Base-by-base conservation (phyloP, 1,284 basidiomycete species). In the Pisolithus thermaeus region DNA sequence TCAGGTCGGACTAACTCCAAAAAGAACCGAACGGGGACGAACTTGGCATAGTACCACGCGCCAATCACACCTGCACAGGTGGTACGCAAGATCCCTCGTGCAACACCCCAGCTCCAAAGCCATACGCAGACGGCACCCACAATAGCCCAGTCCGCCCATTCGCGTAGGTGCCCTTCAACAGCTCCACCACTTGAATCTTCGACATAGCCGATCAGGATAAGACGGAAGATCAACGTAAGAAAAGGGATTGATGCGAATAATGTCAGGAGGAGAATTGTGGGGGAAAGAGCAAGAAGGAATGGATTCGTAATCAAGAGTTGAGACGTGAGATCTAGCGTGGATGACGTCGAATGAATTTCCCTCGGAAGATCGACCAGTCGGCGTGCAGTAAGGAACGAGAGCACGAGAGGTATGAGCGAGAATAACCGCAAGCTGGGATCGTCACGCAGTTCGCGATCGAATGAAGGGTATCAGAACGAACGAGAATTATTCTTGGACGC, bases 81-180 rank as follows among this genome's bases (percentile, higher is more conserved):
- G 39, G 89, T 90, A 5, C 91, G 75, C 49, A 93, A 72, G 0
- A 92, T 67, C 1, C 94, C 93, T 30, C 93, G 77, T 14, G 90
- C 82, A 3, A 97, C 84, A 16, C 84, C 89, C 90, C 92, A 95
- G 9, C 81, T 89, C 93, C 93, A 97, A 2, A 94, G 68, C 90
- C 92, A 96, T 0, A 90, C 74, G 0, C 73, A 73, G 2, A 87
- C 72, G 0, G 86, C 80, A 3, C 78, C 75, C 42, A 79, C 76
- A 18, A 93, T 90, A 0, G 89, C 80, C 86, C 88, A 92, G 49
- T 89, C 83, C 0, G 92, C 91, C 76, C 87, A 90, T n/a, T 81
- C 79, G 28, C 74, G 66, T 11, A 94, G 73, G 62, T 91, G 86
- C 80, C 87, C 94, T 57, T 85, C 81, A 62, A 77, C 70, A 11